phyloP scores from a whole-genome alignment of 306 rosid genomes.

The Dryas drummondii region DNA sequence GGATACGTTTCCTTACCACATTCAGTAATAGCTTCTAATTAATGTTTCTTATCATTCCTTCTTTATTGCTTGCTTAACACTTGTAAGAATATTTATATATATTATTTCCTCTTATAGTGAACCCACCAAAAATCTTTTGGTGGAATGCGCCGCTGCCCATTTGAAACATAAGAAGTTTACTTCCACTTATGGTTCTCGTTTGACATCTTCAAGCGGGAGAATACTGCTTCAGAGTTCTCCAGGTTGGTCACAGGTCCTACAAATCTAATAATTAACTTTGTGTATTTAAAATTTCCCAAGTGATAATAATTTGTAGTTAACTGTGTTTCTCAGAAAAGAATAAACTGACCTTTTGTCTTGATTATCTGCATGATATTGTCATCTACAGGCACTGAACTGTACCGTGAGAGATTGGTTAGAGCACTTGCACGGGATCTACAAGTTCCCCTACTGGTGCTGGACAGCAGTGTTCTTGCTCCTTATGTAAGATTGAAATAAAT shows the following conservation, averaged over 20 bases:
- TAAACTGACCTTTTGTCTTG: conserved; percentile 4
- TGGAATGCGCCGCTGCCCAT: conserved; percentile 88
- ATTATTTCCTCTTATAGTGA: conserved; percentile 45
- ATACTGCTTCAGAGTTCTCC: conserved; percentile 91
- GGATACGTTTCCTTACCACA: conserved; percentile 87
- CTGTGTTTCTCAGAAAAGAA: not conserved
- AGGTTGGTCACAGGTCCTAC: conserved; percentile 53
- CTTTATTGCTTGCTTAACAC: not conserved
- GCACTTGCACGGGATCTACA: conserved; percentile 85
- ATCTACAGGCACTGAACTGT: conserved; percentile 82
- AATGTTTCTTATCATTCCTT: conserved; percentile 17
- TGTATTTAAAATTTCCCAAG: conserved; percentile 1
- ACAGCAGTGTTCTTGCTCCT: conserved; percentile 85
- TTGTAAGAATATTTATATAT: not conserved
- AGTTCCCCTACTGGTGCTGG: conserved; percentile 88
- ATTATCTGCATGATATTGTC: conserved; percentile 24
- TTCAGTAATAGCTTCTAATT: conserved; percentile 53
- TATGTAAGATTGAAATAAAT: conserved; percentile 54
- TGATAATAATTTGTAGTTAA: conserved; percentile 1
- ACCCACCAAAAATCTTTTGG: conserved; percentile 68
- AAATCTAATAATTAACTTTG: conserved; percentile 4
- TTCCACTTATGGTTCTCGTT: conserved; percentile 65
- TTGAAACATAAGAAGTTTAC: conserved; percentile 60
- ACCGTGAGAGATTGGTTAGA: conserved; percentile 88
- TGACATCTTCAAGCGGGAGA: conserved; percentile 85